Base-by-base conservation (phyloP, 1,284 basidiomycete species). In the Xerocomus subilludens region DNA sequence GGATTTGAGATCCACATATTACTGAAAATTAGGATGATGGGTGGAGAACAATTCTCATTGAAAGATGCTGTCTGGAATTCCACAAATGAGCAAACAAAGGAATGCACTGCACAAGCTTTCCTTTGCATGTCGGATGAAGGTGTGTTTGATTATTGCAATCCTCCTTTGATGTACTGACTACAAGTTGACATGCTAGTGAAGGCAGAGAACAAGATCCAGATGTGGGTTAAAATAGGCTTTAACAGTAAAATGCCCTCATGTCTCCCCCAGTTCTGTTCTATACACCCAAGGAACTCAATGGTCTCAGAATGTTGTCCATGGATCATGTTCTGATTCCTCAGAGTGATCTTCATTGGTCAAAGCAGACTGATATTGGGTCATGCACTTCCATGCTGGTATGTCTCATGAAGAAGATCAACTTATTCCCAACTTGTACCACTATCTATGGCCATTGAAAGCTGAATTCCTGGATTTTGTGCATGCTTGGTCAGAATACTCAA, bases 231-330 rank as follows among this genome's bases (percentile, higher is more conserved):
- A 90, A 98, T 99, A 78, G 98, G 98, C 53, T 85, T 99, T 82
- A 99, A 98, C 90, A 96, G 94, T 85, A 99, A 99, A 89, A 99
- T 99, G 98, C 98, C 98, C 55, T 97, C 96, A 14, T 96, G 98
- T 89, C 99, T 98, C 90, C 97, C 97, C 96, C 95, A 25, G 94
- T 96, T 42, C 96, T 98, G n/a, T 98, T 97, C 88, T 98, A 97
- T 83, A 97, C 96, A 18, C 95, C 96, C 1, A 97, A 97, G 91
- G 97, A 98, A 88, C 87, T 97, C 42, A 98, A 98, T 84, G 98
- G 98, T 85, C 91, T 99, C 45, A 98, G 98, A 74, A 99, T 99
- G 98, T 89, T 99, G 80, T 98, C 97, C 4, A 99, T 99, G 98
- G 97, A 97, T 45, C 98, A 99, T 85, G 97, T 99, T 59, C 89